Conservation (phyloP, 148 eudicot genomes). For the Silene latifolia region DNA sequence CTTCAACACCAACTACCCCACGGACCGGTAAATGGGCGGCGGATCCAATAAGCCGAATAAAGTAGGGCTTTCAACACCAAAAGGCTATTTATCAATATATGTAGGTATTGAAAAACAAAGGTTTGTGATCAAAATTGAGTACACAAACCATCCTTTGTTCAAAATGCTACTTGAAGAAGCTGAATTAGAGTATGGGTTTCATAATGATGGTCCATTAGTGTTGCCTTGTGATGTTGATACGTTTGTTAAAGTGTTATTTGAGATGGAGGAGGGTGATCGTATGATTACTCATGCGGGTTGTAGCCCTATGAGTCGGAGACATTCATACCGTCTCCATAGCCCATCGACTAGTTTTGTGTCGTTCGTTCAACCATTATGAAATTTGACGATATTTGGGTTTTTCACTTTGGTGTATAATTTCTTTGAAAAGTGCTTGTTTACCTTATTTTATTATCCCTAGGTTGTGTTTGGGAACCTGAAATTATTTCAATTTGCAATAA, state of each 20-base stretch:
- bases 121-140: constrained; percentile 58
- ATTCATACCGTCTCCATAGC: neutral
- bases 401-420: too few species aligned
- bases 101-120: constrained; percentile 65
- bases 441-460: too few species aligned
- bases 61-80: constrained; percentile 31
- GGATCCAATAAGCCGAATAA: constrained; percentile 7
- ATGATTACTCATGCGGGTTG: neutral
- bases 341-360: neutral
- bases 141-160: constrained; percentile 58
- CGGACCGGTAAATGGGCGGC: constrained; percentile 3
- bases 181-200: constrained; percentile 57
- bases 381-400: too few species aligned
- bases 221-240: constrained; percentile 68
- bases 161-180: constrained; percentile 63
- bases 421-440: too few species aligned
- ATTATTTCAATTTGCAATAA: too few species aligned
- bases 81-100: constrained; percentile 66
- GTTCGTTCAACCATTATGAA: neutral
- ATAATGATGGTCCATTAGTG: constrained; percentile 51
- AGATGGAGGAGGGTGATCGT: neutral
- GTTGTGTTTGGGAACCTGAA: too few species aligned
- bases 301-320: neutral
- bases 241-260: constrained; percentile 36
- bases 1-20: constrained; percentile 5